Evolutionary conservation across 176 grass and related monocot species (phyloP).

Genomic region (Aegilops longissima): DNA sequence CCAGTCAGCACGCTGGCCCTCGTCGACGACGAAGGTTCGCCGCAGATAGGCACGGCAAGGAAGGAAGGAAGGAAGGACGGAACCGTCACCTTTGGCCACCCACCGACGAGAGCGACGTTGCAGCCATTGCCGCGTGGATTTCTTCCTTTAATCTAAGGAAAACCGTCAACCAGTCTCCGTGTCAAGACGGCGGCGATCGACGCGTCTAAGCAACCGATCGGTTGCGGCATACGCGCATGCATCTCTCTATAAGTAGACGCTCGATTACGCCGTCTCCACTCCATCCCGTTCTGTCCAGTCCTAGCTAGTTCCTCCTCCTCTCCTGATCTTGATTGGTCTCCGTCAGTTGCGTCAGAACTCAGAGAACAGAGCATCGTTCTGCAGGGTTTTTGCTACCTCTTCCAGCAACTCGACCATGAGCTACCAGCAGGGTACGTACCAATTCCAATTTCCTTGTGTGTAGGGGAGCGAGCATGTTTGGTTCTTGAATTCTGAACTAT

Average conservation of each 20-base stretch:
- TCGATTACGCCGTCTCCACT: background rate
- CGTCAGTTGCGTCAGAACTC: background rate
- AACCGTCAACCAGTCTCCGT: background rate
- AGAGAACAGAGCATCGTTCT: background rate
- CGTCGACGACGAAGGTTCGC: background rate
- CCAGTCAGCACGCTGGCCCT: background rate
- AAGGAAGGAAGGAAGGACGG: background rate
- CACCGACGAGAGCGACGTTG: background rate
- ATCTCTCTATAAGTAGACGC: background rate
- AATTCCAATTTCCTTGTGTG: too few species aligned
- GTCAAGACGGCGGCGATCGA: background rate
- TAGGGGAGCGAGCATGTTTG: background rate
- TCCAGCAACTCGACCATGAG: background rate
- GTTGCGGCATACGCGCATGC: background rate
- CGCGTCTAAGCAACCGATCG: background rate
- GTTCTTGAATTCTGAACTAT: background rate
- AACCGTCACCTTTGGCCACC: background rate
- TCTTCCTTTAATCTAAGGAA: background rate
- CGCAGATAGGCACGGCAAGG: background rate
- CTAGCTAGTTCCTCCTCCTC: background rate
- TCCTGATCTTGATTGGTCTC: background rate
- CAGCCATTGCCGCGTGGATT: background rate
- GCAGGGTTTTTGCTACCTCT: background rate
- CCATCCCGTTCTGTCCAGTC: background rate
- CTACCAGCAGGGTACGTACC: constrained; percentile 14